Evolutionary conservation across 208 protist species (phyloP), one percentile per base, ranked within the genome.

Genomic region (Angomonas ambiguus): DNA sequence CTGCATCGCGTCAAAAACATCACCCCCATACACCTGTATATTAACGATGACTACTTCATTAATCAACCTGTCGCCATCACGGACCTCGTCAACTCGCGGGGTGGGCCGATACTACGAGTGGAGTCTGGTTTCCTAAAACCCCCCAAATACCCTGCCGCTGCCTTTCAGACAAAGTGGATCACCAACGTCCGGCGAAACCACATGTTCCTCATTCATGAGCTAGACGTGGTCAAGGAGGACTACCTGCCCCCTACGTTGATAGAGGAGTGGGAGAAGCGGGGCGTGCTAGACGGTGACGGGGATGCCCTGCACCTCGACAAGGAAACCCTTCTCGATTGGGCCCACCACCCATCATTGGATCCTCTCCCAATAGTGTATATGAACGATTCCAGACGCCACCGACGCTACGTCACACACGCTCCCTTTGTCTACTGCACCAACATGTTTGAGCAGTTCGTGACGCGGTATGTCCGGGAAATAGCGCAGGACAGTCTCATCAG

Each of bases 41-140:
- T 85, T 60, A 89, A 89, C 72, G 83, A 89, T 65, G 83, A 89
- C 72, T 89, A 89, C 70, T 86, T 86, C 56, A 71, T 89, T 33
- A 78, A 86, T 69, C 83, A 78, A 58, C 64, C 79, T 62, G 71
- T 79, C 30, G 71, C 57, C 13, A 71, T 89, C 42, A 80, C 69
- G 45, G 74, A 89, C 72, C 62, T 89, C 45, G 38, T 89, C 28
- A 89, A 89, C 69, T 55, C 74, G 65, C 71, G 79, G 60, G 83
- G 83, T 55, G 83, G 83, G 62, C 77, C 77, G 10, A 83, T 83
- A 38, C 67, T 87, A 41, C 77, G 79, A n/a, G 77, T 71, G 34
- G 83, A 89, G 60, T 20, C 41, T 30, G 58, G 67, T 64, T 74
- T 24, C 22, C n/a, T n/a, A n/a, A n/a, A n/a, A n/a, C n/a, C n/a